These are phyloP conservation scores for Andrographis paniculata DNA, from an alignment of 305 asterid genomes.

Conservation along the genomic window DNA sequence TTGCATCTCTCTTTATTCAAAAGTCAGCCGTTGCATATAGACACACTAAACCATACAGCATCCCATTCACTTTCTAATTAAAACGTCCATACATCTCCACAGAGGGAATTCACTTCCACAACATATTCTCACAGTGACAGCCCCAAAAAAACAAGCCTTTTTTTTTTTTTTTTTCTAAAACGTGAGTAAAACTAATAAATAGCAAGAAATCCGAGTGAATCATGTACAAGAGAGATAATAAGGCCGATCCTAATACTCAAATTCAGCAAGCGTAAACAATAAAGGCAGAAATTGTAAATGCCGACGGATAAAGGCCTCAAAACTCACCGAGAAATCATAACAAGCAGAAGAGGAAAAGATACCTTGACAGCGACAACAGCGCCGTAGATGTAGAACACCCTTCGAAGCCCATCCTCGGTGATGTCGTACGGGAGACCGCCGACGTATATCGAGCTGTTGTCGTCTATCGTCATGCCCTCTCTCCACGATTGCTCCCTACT, in stretches of 20 bases:
- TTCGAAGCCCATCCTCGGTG: conserved; percentile 53
- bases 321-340: not conserved
- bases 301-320: not conserved
- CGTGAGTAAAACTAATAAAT: too few relatives aligned
- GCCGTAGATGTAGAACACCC: conserved; percentile 46
- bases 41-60: not conserved
- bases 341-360: not conserved
- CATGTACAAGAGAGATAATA: too few relatives aligned
- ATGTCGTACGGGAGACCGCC: conserved; percentile 67
- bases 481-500: too few relatives aligned
- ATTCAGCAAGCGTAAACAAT: conserved; percentile 3
- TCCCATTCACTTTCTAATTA: not conserved
- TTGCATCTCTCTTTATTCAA: not conserved
- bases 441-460: conserved; percentile 61
- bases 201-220: too few relatives aligned
- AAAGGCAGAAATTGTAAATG: conserved; percentile 1
- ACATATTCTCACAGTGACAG: not conserved
- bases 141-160: too few relatives aligned
- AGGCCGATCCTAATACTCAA: not conserved
- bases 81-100: not conserved
- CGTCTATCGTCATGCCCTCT: conserved; percentile 50
- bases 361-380: conserved; percentile 68
- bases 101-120: not conserved
- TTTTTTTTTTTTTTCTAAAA: too few relatives aligned
- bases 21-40: not conserved